Evolutionary conservation across 2,329 filamentous ascomycete genomes (phyloP), one percentile per base, ranked within the genome.

Genomic region (Fonsecaea monophora): DNA sequence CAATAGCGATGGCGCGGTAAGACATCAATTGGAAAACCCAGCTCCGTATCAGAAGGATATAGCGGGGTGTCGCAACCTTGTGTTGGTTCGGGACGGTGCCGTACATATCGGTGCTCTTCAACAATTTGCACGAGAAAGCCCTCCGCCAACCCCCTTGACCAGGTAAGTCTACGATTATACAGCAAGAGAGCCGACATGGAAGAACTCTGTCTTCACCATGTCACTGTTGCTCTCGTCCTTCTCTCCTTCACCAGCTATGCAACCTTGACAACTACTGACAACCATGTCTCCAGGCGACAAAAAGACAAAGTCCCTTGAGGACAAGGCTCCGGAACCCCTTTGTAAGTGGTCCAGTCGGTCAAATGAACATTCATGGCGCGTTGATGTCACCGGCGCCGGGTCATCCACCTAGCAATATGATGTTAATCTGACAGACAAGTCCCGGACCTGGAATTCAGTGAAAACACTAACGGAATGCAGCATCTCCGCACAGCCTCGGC

Each of bases 271-370:
- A 62, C 34, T 13, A 57, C 63, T 68, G 37, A 68, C 60, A 53
- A 66, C 54, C 40, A 68, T 68, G 67, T 53, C 55, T 45, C n/a
- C 67, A 62, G 60, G 21, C 30, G 25, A 59, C 53, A 62, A 59
- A 61, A 40, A 60, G 21, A 57, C 32, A 34, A 53, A 48, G 18
- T 60, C 54, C 32, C 54, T 56, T 53, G 54, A 55, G 38, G 62
- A 63, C 21, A 53, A 62, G 62, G 54, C 62, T 56, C 35, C 48
- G 7, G 34, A 59, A 15, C 56, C 63, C 21, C 57, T 53, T 58
- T 42, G 67, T 68, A 63, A 66, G 67, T 68, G 18, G 32, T 50
- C 30, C 35, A 35, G 21, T 18, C 32, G 8, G 2, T 42, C 25
- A 34, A 58, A n/a, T 30, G 34, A 45, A 10, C 38, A 37, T 42